Percentiles rank a stretch among this genome's conserved stretches.
phyloP scores from a whole-genome alignment of 208 protist species.

The Spongospora subterranea region DNA sequence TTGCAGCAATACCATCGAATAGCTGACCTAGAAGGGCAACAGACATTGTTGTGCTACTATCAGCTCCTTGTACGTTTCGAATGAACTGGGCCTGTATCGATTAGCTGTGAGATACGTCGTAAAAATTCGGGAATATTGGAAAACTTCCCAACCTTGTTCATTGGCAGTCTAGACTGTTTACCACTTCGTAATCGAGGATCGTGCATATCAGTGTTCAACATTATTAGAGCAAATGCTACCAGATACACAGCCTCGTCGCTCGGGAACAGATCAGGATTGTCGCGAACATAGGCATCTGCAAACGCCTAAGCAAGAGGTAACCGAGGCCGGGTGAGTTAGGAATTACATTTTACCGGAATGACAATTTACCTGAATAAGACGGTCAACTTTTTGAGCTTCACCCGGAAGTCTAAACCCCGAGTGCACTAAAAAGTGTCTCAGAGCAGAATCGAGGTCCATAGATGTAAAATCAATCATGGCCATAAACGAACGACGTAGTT shows the following conservation, averaged over 20 bases:
- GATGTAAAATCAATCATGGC: slow-evolving; percentile 48
- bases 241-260: slow-evolving; percentile 47
- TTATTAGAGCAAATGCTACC: slow-evolving; percentile 62
- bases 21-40: background rate
- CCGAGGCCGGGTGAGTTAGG: background rate
- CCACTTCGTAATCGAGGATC: slow-evolving; percentile 50
- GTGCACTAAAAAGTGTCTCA: slow-evolving; percentile 47
- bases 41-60: background rate
- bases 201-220: slow-evolving; percentile 64
- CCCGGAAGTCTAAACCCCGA: slow-evolving; percentile 56
- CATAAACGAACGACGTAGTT: slow-evolving; percentile 4
- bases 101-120: background rate
- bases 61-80: slow-evolving; percentile 12
- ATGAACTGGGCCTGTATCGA: slow-evolving; percentile 49
- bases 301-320: background rate
- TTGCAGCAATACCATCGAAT: slow-evolving; percentile 48
- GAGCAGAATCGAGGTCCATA: slow-evolving; percentile 19
- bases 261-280: slow-evolving; percentile 55
- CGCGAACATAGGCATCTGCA: slow-evolving; percentile 57
- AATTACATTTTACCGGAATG: too few relatives aligned
- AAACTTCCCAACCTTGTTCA: slow-evolving; percentile 25
- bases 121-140: background rate
- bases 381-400: slow-evolving; percentile 63
- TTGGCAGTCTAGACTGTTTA: background rate
- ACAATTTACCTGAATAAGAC: slow-evolving; percentile 33